Conservation (phyloP, 768 basidiomycete genomes). For the Lactifluus volemus region DNA sequence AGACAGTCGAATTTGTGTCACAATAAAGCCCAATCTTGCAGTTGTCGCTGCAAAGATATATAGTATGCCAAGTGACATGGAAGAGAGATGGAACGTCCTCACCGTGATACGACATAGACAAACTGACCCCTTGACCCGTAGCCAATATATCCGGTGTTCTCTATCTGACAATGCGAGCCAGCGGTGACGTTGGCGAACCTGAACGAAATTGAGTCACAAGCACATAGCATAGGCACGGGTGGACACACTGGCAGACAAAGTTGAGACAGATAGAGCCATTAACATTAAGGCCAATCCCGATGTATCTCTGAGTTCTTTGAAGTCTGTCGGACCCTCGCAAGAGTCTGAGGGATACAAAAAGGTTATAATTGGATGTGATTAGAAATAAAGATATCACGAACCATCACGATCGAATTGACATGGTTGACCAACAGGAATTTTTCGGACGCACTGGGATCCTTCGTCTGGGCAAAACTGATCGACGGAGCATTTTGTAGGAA, state of each 20-base stretch:
- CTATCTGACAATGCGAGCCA: constrained; percentile 53
- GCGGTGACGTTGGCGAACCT: constrained; percentile 77
- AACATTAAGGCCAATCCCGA: constrained; percentile 59
- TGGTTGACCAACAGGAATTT: constrained; percentile 50
- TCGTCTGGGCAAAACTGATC: constrained; percentile 83
- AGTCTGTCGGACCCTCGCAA: constrained; percentile 64
- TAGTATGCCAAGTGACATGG: neutral
- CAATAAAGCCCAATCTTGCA: constrained; percentile 71
- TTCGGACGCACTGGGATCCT: constrained; percentile 53
- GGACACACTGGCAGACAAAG: constrained; percentile 67
- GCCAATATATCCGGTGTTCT: constrained; percentile 74
- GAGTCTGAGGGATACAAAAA: constrained; percentile 45
- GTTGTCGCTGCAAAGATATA: constrained; percentile 43
- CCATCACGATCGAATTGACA: constrained; percentile 89
- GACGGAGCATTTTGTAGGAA: constrained; percentile 53
- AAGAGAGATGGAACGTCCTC: neutral
- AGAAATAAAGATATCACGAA: constrained; percentile 25
- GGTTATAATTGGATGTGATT: neutral
- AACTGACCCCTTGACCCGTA: constrained; percentile 53
- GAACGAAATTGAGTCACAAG: neutral
- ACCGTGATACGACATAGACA: constrained; percentile 78
- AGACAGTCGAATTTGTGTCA: constrained; percentile 49
- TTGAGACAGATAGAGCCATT: constrained; percentile 84
- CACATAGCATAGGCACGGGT: neutral
- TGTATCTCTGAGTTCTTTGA: constrained; percentile 50